These are phyloP conservation scores for Lactarius akahatsu DNA, from an alignment of 768 basidiomycete genomes.

Conservation along the genomic window DNA sequence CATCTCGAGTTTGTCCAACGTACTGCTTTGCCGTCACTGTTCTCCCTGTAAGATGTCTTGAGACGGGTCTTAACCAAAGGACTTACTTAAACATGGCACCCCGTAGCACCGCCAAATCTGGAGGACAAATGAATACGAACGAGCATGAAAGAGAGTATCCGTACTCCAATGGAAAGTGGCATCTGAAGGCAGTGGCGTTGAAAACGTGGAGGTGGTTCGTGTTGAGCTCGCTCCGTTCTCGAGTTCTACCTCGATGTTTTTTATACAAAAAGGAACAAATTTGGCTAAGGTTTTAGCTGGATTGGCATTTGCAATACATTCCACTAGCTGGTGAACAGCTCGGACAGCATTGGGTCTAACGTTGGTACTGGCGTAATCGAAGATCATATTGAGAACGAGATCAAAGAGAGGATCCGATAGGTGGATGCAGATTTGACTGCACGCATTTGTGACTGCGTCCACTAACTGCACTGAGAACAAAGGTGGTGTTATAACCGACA, in stretches of 20 bases:
- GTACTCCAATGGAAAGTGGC: slow-evolving; percentile 87
- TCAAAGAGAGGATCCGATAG: slow-evolving; percentile 74
- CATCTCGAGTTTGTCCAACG: slow-evolving; percentile 27
- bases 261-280: slow-evolving; percentile 71
- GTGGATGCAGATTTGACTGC: slow-evolving; percentile 75
- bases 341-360: slow-evolving; percentile 84
- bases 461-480: slow-evolving; percentile 59
- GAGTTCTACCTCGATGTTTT: slow-evolving; percentile 71
- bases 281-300: slow-evolving; percentile 73
- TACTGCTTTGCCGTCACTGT: slow-evolving; percentile 58
- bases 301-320: slow-evolving; percentile 80
- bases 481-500: not conserved
- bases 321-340: slow-evolving; percentile 82
- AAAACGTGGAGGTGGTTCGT: slow-evolving; percentile 63
- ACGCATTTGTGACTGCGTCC: slow-evolving; percentile 72
- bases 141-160: slow-evolving; percentile 30
- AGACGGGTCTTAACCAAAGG: not conserved
- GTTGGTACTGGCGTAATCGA: slow-evolving; percentile 76
- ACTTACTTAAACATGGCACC: slow-evolving; percentile 81
- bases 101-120: slow-evolving; percentile 72
- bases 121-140: slow-evolving; percentile 16
- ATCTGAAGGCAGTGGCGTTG: slow-evolving; percentile 70
- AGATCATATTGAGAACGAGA: slow-evolving; percentile 78
- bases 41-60: not conserved
- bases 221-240: slow-evolving; percentile 81